Conservation (phyloP, 306 rosid genomes). For the Purshia tridentata region DNA sequence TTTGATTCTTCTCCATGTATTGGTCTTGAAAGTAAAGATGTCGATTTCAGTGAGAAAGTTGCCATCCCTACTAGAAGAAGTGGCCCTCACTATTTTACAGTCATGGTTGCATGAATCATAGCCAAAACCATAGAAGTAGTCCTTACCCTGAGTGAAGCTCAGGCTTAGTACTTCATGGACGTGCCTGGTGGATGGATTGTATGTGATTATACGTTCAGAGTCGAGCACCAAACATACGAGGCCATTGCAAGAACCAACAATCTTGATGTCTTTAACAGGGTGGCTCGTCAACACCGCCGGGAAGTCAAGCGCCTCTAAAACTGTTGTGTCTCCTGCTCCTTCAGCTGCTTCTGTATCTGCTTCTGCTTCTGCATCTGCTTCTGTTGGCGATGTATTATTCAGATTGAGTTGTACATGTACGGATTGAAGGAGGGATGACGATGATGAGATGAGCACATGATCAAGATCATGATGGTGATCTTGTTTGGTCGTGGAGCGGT, state of each 20-base stretch:
- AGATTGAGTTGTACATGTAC: not conserved
- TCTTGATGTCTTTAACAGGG: conserved; percentile 13
- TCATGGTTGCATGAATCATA: conserved; percentile 1
- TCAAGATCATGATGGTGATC: not conserved
- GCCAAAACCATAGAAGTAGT: conserved; percentile 23
- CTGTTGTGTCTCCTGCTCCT: not conserved
- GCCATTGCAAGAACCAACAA: conserved; percentile 17
- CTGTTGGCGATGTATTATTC: not conserved
- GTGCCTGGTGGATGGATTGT: conserved; percentile 22
- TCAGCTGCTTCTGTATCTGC: not conserved
- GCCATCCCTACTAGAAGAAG: conserved; percentile 1
- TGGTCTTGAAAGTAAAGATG: conserved; percentile 5
- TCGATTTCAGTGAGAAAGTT: conserved; percentile 11
- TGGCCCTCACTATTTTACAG: conserved; percentile 16
- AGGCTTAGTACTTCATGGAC: not conserved
- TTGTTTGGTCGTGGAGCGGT: conserved; percentile 8
- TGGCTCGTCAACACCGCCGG: not conserved
- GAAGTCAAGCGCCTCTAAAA: not conserved
- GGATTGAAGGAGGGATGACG: conserved; percentile 4
- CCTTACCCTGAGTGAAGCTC: not conserved
- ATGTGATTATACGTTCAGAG: not conserved
- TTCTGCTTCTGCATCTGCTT: not conserved
- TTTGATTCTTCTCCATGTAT: conserved; percentile 2
- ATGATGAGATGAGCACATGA: not conserved
- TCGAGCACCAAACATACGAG: conserved; percentile 14